Conservation (phyloP, 2,329 filamentous ascomycete species). For the Arthrobotrys iridis region DNA sequence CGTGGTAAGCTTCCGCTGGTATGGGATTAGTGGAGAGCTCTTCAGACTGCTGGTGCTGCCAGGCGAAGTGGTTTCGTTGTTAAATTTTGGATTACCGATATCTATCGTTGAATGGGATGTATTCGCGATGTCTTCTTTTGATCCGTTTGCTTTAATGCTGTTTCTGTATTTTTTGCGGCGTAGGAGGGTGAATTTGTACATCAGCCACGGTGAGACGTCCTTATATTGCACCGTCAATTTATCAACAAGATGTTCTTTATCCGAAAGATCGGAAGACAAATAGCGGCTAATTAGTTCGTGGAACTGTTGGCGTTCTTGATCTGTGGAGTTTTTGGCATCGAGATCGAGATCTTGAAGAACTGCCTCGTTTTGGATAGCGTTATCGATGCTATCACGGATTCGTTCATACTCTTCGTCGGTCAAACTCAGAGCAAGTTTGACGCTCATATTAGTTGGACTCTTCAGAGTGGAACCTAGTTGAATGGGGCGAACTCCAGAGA, state of each 20-base stretch:
- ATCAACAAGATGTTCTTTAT: not conserved
- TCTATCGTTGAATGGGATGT: not conserved
- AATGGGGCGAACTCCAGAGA: conserved; percentile 12
- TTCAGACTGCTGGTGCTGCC: no score
- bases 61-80: not conserved
- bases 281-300: conserved; percentile 6
- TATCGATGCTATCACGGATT: conserved; percentile 11
- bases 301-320: conserved; percentile 19
- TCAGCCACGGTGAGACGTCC: conserved; percentile 26
- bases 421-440: conserved; percentile 14
- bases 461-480: not conserved
- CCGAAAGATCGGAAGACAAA: not conserved
- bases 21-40: no score
- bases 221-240: conserved; percentile 19
- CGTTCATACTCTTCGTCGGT: conserved; percentile 23
- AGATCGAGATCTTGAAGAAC: conserved; percentile 20
- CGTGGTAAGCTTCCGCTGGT: no score
- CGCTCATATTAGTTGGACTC: conserved; percentile 17
- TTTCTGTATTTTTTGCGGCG: conserved; percentile 32
- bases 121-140: not conserved
- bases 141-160: not conserved
- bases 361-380: not conserved
- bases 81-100: not conserved
- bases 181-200: conserved; percentile 35
- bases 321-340: conserved; percentile 19